These are phyloP conservation scores for Aspergillus affinis DNA, from an alignment of 495 filamentous ascomycete species.

Conservation along the genomic window DNA sequence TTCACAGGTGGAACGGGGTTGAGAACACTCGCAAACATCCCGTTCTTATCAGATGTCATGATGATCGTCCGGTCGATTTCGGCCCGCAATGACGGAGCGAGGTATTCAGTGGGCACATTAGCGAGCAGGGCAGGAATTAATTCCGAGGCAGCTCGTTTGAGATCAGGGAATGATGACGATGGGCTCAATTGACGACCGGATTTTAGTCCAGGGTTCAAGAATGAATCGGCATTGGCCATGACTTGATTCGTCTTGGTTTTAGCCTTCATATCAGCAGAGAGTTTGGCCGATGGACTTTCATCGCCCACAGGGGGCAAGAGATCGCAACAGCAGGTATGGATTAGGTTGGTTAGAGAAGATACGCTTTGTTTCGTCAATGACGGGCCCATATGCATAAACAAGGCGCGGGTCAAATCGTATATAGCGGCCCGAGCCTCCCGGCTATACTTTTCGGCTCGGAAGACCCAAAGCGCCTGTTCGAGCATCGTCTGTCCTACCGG, in stretches of 20 bases:
- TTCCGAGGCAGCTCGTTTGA: constrained; percentile 48
- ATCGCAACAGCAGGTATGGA: constrained; percentile 65
- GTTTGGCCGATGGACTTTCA: constrained; percentile 24
- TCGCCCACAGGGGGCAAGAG: constrained; percentile 50
- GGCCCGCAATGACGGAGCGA: constrained; percentile 63
- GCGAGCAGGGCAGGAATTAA: constrained; percentile 64
- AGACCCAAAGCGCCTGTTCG: constrained; percentile 68
- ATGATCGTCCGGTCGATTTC: constrained; percentile 79
- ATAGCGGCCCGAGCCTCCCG: constrained; percentile 56
- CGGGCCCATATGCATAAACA: constrained; percentile 62
- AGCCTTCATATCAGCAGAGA: constrained; percentile 31
- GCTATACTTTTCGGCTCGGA: constrained; percentile 58
- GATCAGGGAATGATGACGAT: constrained; percentile 23
- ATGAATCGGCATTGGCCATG: constrained; percentile 55
- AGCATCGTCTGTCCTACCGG: constrained; percentile 58
- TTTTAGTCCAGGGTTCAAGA: constrained; percentile 42
- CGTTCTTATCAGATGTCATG: constrained; percentile 59
- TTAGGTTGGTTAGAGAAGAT: constrained; percentile 52
- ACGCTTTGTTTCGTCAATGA: constrained; percentile 62
- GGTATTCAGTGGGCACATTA: constrained; percentile 57
- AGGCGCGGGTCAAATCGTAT: constrained; percentile 55
- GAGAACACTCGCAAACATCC: constrained; percentile 76
- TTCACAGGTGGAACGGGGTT: constrained; percentile 64
- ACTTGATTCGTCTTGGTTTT: constrained; percentile 37
- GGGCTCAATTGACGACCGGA: constrained; percentile 24